Evolutionary conservation across 805 yeast genomes (phyloP), one percentile per base, ranked within the genome.

Genomic region (Kockiozyma suomiensis): DNA sequence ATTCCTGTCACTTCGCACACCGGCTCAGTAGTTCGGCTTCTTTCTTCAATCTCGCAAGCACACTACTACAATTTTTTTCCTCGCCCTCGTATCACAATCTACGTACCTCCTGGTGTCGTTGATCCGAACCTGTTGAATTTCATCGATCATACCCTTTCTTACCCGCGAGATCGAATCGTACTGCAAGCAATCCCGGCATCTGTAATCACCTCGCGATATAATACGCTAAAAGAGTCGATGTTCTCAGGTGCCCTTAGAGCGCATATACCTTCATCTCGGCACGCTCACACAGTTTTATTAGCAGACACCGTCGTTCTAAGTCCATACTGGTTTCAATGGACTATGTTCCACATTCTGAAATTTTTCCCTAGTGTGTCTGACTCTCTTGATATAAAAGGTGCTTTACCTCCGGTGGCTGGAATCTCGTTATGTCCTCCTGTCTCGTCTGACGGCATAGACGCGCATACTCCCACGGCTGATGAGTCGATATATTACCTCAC

Each of bases 61-160:
- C 43, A 37, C 40, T 62, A 62, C 54, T 62, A 61, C 54, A 62
- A 62, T 51, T 49, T 46, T 23, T 25, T 26, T 10, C 65, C 66
- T 4, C 51, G 61, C 19, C 66, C 66, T 8, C 58, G 66, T 19
- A 62, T 62, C 35, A 52, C 66, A 5, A 26, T 62, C 15, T 62
- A 62, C 43, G 52, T 51, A 2, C 64, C 65, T 8, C 66, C 66
- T 2, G 66, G 66, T 4, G 52, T 54, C 8, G 58, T 59, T 8
- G 65, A 61, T 25, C 47, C 56, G 4, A 56, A 50, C 23, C 21
- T 62, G 23, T 23, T 61, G 32, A 58, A 61, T 30, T 61, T 45
- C 41, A 50, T 59, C 32, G 66, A 62, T 17, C 57, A 52, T 19
- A 23, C 56, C 0, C 47, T 62, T 13, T 10, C 49, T 17, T 62